Evolutionary conservation across 2,329 filamentous ascomycete genomes (phyloP), one percentile per base, ranked within the genome.

Genomic region (Aspergillus bombycis): DNA sequence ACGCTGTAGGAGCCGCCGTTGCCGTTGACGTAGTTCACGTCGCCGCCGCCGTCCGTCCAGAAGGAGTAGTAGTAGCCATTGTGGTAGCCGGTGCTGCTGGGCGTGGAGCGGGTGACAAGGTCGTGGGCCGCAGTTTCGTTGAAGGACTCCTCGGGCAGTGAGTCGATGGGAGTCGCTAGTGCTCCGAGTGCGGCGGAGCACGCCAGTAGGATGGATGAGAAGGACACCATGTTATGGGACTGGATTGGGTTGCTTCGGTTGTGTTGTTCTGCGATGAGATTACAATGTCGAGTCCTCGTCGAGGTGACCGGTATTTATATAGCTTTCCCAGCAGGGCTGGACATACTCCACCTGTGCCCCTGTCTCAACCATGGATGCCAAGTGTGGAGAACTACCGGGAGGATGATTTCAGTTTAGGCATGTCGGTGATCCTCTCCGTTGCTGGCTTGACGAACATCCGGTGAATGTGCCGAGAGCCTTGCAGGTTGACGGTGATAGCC

Each of bases 1-100:
- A 82, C 77, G 38, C 69, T 78, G 76, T 85, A 86, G 32, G 75
- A 70, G 1, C 83, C 83, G 3, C 67, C 77, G 6, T 70, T 68
- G 2, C 77, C 77, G 70, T 85, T 85, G 60, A 70, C 81, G 72
- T 84, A 84, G 34, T 75, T 79, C 11, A 80, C 81, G 19, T 68
- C 70, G 23, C 77, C 80, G 52, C 75, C 79, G 1, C 79, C 80
- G 50, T 84, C 81, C 54, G 81, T 81, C 82, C 82, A 84, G 74
- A 78, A 84, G 4, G 78, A 82, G 65, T 82, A 84, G 70, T 79
- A 84, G 70, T 78, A 84, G 11, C 82, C 82, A 57, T 80, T 77
- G 67, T 74, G 72, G 6, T 66, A 75, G 53, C 75, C 77, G 28
- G 71, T 75, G 38, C 68, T 59, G 65, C 62, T 78, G 32, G 63